These are phyloP conservation scores for Rubroshorea leprosula DNA, from an alignment of 345 rosid genomes.

Conservation along the genomic window DNA sequence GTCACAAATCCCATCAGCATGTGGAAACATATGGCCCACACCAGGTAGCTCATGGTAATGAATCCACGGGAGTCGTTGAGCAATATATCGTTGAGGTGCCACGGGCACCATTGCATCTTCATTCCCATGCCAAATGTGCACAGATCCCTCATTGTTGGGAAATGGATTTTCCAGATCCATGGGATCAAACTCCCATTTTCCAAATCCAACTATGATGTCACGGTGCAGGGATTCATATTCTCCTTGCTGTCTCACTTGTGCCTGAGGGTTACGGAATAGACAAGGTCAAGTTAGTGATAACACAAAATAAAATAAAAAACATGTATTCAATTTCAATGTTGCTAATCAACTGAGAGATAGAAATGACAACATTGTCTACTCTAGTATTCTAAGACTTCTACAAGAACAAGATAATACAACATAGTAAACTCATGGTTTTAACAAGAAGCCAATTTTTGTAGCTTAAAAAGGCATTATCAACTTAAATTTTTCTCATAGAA, in stretches of 20 bases:
- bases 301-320: background rate
- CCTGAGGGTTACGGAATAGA: slow-evolving; percentile 12
- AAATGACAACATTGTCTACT: too few relatives aligned
- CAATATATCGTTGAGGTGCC: slow-evolving; percentile 41
- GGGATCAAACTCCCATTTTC: slow-evolving; percentile 55
- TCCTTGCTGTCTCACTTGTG: slow-evolving; percentile 46
- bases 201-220: slow-evolving; percentile 47
- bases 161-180: slow-evolving; percentile 41
- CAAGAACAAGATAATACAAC: too few relatives aligned
- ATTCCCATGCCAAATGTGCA: slow-evolving; percentile 62
- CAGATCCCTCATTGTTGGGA: slow-evolving; percentile 38
- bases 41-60: slow-evolving; percentile 50
- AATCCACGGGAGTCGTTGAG: slow-evolving; percentile 49
- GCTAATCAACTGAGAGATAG: background rate
- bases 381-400: too few relatives aligned
- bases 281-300: background rate
- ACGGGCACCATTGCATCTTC: slow-evolving; percentile 44
- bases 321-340: background rate
- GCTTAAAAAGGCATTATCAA: too few relatives aligned
- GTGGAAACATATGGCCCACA: slow-evolving; percentile 47
- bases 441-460: too few relatives aligned
- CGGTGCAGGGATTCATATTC: slow-evolving; percentile 39
- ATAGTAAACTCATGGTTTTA: too few relatives aligned
- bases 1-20: slow-evolving; percentile 33
- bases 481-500: too few relatives aligned